Base-by-base conservation (phyloP, 2,329 filamentous ascomycete species). In the Cordyceps javanica region DNA sequence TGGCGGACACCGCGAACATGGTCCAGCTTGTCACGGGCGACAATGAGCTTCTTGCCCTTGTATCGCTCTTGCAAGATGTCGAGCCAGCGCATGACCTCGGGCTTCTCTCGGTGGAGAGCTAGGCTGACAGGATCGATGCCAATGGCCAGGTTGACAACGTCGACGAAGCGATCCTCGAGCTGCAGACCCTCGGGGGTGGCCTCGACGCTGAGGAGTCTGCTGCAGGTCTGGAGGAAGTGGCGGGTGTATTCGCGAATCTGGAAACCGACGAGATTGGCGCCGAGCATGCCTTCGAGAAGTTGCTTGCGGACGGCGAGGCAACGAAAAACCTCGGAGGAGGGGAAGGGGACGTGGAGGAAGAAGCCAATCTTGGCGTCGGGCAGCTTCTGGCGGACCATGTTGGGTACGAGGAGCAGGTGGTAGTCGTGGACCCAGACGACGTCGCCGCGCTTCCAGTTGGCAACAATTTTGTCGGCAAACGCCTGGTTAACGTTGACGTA, bases 351-450 rank as follows among this genome's bases (percentile, higher is more conserved):
- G 69, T 97, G 93, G 16, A 97, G 76, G 75, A 97, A 97, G 76
- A 97, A 94, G 11, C 93, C 93, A 65, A 97, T 97, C 74, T 96
- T 89, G 16, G 93, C 93, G 62, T 97, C 91, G 0, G 93, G 92
- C 10, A 94, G 79, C 77, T 92, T 89, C 74, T 95, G 87, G 28
- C 93, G 89, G 46, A 97, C 79, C 90, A 97, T 95, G 48, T 79
- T 82, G 3, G 93, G 93, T 1, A 97, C 90, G 6, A 97, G 80
- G 5, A 97, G 80, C 49, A 97, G 79, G 70, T 97, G 93, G 69
- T 97, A 97, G 71, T 97, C 93, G 69, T 97, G 91, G 45, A 97
- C 79, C 93, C 93, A 97, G 66, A 97, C 89, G 48, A 89, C 85
- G 69, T 97, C 94, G 42, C 91, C 91, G 28, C 88, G 86, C 77